Conservation (phyloP, 2,329 filamentous ascomycete species). For the Calonectria pseudoreteaudii region DNA sequence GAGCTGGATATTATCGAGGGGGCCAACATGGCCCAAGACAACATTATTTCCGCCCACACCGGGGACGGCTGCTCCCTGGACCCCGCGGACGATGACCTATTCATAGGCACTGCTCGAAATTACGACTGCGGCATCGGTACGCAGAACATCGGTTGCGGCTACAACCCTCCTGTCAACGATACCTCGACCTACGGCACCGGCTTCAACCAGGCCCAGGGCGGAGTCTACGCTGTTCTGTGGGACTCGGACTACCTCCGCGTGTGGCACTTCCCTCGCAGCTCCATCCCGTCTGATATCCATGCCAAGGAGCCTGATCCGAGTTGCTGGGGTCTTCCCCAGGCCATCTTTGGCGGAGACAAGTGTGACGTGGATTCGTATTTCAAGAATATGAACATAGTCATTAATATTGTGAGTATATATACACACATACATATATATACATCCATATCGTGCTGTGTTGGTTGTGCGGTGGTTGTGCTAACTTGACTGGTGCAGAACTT, state of each 20-base stretch:
- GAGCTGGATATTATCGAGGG: slow-evolving; percentile 80
- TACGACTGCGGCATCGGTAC: slow-evolving; percentile 52
- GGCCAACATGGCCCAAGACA: slow-evolving; percentile 69
- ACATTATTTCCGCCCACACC: slow-evolving; percentile 74
- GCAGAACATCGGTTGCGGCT: slow-evolving; percentile 60
- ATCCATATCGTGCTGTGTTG: too few relatives aligned
- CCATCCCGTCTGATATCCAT: slow-evolving; percentile 74
- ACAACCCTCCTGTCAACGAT: slow-evolving; percentile 53
- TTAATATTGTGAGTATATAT: slow-evolving; percentile 68
- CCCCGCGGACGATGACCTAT: slow-evolving; percentile 32
- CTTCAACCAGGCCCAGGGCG: slow-evolving; percentile 76
- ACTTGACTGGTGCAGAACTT: slow-evolving; percentile 63
- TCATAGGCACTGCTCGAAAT: slow-evolving; percentile 43
- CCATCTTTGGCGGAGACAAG: slow-evolving; percentile 71
- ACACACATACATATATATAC: not conserved
- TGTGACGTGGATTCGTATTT: slow-evolving; percentile 78
- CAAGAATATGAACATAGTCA: slow-evolving; percentile 75
- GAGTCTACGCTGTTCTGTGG: slow-evolving; percentile 80
- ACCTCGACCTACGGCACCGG: slow-evolving; percentile 67
- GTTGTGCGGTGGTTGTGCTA: not conserved
- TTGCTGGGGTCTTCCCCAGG: slow-evolving; percentile 76
- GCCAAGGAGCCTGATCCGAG: slow-evolving; percentile 70
- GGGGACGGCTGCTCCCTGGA: slow-evolving; percentile 46
- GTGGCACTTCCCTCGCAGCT: slow-evolving; percentile 79
- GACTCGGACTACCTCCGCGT: slow-evolving; percentile 74